phyloP scores from a whole-genome alignment of 768 basidiomycete genomes.

The Sporobolomyces phaffii region DNA sequence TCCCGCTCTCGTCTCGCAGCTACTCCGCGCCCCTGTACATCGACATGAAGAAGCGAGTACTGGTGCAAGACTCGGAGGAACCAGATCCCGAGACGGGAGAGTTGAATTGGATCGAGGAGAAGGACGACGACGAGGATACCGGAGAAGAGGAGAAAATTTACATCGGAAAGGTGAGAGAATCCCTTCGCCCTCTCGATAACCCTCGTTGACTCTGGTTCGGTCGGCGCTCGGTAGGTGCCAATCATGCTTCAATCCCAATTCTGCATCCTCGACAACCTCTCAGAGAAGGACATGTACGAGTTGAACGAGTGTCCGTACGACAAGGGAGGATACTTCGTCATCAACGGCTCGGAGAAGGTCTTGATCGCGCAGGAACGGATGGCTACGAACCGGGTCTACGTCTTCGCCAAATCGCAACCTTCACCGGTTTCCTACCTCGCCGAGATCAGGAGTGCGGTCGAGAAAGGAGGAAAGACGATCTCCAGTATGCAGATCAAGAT shows the following conservation, averaged over 20 bases:
- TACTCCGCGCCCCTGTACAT: conserved; percentile 94
- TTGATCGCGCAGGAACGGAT: conserved; percentile 98
- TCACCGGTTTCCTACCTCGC: conserved; percentile 92
- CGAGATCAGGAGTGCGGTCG: conserved; percentile 93
- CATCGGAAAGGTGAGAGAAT: conserved; percentile 71
- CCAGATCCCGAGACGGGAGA: conserved; percentile 54
- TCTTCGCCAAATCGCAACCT: conserved; percentile 95
- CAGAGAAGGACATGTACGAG: conserved; percentile 75
- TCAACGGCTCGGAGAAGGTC: conserved; percentile 99
- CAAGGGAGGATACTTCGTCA: conserved; percentile 96
- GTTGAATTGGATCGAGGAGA: conserved; percentile 35
- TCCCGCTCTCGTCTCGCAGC: neutral
- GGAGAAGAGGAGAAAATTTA: conserved; percentile 66
- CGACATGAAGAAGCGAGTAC: conserved; percentile 82
- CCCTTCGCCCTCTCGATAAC: neutral
- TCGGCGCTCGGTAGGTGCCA: conserved; percentile 62
- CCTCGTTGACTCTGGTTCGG: neutral
- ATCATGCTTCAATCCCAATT: conserved; percentile 96
- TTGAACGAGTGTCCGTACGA: conserved; percentile 98
- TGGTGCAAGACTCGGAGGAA: conserved; percentile 67
- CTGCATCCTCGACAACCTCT: conserved; percentile 76
- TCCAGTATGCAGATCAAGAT: conserved; percentile 97
- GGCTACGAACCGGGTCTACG: conserved; percentile 99
- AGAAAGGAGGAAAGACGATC: conserved; percentile 96
- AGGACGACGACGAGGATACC: conserved; percentile 23